Evolutionary conservation across 2,329 filamentous ascomycete species (phyloP).

Genomic region (Trichoderma cornu-damae): DNA sequence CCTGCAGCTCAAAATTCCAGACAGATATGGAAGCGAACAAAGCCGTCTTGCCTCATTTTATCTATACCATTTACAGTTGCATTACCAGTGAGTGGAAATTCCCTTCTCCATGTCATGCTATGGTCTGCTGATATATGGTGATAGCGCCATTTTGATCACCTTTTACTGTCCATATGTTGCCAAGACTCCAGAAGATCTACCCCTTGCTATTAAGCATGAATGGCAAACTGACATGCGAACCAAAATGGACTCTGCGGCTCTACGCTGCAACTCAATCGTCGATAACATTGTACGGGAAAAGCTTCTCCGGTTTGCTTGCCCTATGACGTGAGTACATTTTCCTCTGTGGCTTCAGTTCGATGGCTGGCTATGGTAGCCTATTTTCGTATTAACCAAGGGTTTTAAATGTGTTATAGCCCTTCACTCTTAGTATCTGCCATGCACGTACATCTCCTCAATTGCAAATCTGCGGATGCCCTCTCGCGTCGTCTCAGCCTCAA

Average conservation of each 20-base stretch:
- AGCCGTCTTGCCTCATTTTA: background rate
- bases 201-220: background rate
- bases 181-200: background rate
- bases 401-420: background rate
- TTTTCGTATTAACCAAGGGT: background rate
- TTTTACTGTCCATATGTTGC: constrained; percentile 1
- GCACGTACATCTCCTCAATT: constrained; percentile 7
- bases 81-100: background rate
- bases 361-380: background rate
- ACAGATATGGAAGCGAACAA: background rate
- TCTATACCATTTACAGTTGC: background rate
- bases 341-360: no score
- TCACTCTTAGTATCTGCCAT: constrained; percentile 1
- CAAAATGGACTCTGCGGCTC: constrained; percentile 3
- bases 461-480: constrained; percentile 4
- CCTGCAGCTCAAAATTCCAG: background rate
- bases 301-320: background rate
- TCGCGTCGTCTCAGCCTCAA: background rate
- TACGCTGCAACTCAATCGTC: background rate
- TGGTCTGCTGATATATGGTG: background rate
- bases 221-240: background rate
- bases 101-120: no score
- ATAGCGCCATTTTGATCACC: background rate
- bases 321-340: constrained; percentile 7
- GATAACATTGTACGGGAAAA: constrained; percentile 1